A percentile compares a stretch with the other conserved stretches of the same genome.
Evolutionary conservation across 805 yeast genomes (phyloP).

Genomic region (Scheffersomyces lignosus): DNA sequence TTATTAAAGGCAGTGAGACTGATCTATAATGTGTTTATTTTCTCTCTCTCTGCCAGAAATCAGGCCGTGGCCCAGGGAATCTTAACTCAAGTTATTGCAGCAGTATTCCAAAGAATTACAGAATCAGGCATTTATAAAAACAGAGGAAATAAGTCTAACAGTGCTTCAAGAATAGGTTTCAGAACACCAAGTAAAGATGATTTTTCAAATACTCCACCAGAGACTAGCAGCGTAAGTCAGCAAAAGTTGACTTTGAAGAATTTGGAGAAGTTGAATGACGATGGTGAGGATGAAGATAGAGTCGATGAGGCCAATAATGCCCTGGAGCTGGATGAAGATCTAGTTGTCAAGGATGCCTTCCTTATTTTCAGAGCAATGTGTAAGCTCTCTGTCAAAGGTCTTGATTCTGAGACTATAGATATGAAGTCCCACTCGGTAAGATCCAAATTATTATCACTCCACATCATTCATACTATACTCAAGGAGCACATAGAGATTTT

Average conservation of each 20-base stretch:
- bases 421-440: constrained; percentile 91
- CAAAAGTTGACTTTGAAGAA: constrained; percentile 57
- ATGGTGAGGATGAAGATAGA: constrained; percentile 48
- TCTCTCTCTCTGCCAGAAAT: constrained; percentile 76
- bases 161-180: constrained; percentile 12
- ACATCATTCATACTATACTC: constrained; percentile 81
- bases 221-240: constrained; percentile 7
- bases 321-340: constrained; percentile 58
- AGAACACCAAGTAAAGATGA: constrained; percentile 11
- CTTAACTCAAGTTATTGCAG: constrained; percentile 83
- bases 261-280: constrained; percentile 56
- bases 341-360: constrained; percentile 86
- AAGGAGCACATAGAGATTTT: constrained; percentile 85
- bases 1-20: constrained; percentile 88
- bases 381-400: constrained; percentile 79
- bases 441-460: constrained; percentile 85
- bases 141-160: constrained; percentile 14
- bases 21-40: constrained; percentile 86
- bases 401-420: constrained; percentile 75
- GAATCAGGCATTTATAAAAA: constrained; percentile 20
- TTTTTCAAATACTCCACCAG: constrained; percentile 3
- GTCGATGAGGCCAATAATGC: constrained; percentile 48
- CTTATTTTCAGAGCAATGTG: constrained; percentile 93
- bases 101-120: constrained; percentile 70
- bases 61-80: constrained; percentile 96